Evolutionary conservation across 1,284 basidiomycete species (phyloP).

Genomic region (Pascua sp.): DNA sequence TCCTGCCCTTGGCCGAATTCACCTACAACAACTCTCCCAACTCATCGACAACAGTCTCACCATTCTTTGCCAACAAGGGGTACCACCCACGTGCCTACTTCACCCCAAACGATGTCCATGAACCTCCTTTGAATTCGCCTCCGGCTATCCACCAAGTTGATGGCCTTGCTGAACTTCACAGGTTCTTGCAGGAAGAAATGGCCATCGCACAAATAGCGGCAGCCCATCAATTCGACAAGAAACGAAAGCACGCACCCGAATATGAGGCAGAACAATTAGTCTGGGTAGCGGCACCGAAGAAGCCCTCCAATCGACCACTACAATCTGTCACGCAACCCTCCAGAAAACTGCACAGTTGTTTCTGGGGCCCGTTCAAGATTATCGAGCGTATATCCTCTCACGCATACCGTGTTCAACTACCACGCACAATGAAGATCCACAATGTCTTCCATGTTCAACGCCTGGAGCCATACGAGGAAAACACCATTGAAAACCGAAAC

Average conservation of each 20-base stretch:
- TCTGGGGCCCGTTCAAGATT: constrained; percentile 51
- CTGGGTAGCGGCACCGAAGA: constrained; percentile 46
- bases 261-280: constrained; percentile 45
- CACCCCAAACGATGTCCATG: too few relatives aligned
- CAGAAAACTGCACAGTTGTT: constrained; percentile 48
- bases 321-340: constrained; percentile 47
- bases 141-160: too few relatives aligned
- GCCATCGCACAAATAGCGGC: too few relatives aligned
- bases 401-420: constrained; percentile 42
- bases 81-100: too few relatives aligned
- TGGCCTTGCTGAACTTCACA: too few relatives aligned
- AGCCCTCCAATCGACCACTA: constrained; percentile 45
- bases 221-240: too few relatives aligned
- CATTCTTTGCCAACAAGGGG: too few relatives aligned
- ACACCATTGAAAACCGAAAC: constrained; percentile 24
- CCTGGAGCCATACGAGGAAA: constrained; percentile 45
- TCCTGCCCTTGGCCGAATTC: too few relatives aligned
- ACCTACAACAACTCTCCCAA: too few relatives aligned
- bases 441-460: constrained; percentile 52
- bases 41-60: too few relatives aligned
- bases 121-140: not conserved
- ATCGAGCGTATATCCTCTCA: not conserved
- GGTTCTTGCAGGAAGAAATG: too few relatives aligned
- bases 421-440: constrained; percentile 40
- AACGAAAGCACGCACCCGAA: constrained; percentile 15